Evolutionary conservation across 805 yeast genomes (phyloP), one percentile per base, ranked within the genome.

Genomic region (Saturnispora galanensis): DNA sequence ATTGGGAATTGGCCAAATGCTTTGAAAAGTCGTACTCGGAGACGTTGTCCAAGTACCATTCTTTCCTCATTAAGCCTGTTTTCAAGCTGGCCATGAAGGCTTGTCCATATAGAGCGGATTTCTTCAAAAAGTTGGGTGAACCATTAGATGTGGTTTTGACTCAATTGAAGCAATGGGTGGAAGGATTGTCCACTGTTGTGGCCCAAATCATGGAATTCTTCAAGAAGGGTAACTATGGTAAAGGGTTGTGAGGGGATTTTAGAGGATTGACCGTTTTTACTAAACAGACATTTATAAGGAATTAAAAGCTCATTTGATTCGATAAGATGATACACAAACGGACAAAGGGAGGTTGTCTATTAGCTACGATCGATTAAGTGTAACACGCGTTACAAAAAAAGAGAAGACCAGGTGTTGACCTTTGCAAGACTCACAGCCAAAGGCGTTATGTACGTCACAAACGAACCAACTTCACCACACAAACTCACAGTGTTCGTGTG

Each of bases 31-130:
- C 95, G n/a, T 87, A 87, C 68, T 58, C 71, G 50, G 83, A 81
- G 66, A 87, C 96, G 5, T 73, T 87, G 60, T 73, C 82, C 48
- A 79, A 87, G 64, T 81, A 78, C 66, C 96, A 87, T 67, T 79
- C 81, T 44, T 76, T 87, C 74, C 69, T 87, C 56, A 72, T 87
- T 50, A 83, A 81, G 58, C 95, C 95, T 26, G 78, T 88, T 43
- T 87, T 87, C 76, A 85, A 85, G 67, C 72, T 88, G 61, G 96
- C 96, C 40, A 88, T 87, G 96, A 84, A 84, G 64, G 94, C 95
- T 2, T 85, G 95, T 64, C 96, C 96, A 10, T 88, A 85, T 66
- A 77, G 95, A 69, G 78, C 76, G 61, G 95, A 79, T 58, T 84
- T 87, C 60, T 87, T 85, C 57, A 80, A 64, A 48, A 87, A 86